Evolutionary conservation across 768 basidiomycete species (phyloP).

Genomic region (Boletus patriciae): DNA sequence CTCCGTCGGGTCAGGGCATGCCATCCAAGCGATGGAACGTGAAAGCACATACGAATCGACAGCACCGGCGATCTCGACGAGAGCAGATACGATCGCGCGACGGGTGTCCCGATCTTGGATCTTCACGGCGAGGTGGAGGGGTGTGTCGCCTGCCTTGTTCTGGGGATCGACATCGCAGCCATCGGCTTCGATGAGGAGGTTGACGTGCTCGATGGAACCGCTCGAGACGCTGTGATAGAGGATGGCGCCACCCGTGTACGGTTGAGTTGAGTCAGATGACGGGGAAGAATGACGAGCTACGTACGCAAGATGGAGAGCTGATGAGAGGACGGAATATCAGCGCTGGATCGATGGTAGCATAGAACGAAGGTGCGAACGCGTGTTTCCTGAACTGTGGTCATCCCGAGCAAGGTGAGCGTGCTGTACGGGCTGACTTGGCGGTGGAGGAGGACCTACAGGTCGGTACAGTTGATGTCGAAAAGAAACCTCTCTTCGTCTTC

Average conservation of each 20-base stretch:
- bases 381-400: slow-evolving; percentile 27
- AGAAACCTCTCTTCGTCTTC: slow-evolving; percentile 17
- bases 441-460: slow-evolving; percentile 24
- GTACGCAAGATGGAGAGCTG: slow-evolving; percentile 35
- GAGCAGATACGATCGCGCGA: slow-evolving; percentile 20
- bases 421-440: background rate
- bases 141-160: slow-evolving; percentile 28
- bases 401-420: background rate
- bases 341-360: background rate
- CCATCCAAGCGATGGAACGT: background rate
- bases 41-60: slow-evolving; percentile 21
- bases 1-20: background rate
- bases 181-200: slow-evolving; percentile 23
- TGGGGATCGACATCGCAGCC: slow-evolving; percentile 32
- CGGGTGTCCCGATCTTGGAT: slow-evolving; percentile 15
- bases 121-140: slow-evolving; percentile 29
- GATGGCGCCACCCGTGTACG: background rate
- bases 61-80: slow-evolving; percentile 27
- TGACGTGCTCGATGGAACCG: slow-evolving; percentile 20
- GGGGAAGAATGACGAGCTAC: slow-evolving; percentile 1
- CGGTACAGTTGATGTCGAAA: slow-evolving; percentile 34
- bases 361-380: slow-evolving; percentile 24
- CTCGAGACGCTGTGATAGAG: slow-evolving; percentile 16
- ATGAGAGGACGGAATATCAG: slow-evolving; percentile 9
- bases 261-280: slow-evolving; percentile 2